Evolutionary conservation across 208 protist genomes (phyloP).

Genomic region (Crithidia expoeki): DNA sequence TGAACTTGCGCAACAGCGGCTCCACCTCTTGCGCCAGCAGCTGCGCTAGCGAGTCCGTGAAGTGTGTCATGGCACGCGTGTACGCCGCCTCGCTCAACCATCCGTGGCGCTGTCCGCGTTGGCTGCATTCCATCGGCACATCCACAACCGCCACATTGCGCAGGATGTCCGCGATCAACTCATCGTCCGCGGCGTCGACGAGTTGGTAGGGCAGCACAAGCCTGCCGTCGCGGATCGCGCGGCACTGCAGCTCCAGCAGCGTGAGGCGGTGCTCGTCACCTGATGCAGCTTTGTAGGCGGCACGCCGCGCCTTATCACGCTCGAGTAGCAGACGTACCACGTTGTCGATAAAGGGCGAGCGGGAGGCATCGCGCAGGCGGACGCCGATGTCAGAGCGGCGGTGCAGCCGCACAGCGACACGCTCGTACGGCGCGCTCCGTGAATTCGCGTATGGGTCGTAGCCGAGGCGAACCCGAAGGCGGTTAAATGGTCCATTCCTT

Average conservation of each 20-base stretch:
- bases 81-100: conserved; percentile 60
- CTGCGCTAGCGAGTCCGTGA: conserved; percentile 33
- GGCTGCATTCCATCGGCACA: conserved; percentile 31
- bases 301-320: conserved; percentile 14
- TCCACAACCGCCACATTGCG: background rate
- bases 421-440: conserved; percentile 49
- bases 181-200: conserved; percentile 55
- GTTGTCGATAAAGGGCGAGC: conserved; percentile 52
- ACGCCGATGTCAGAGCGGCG: conserved; percentile 69
- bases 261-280: conserved; percentile 33
- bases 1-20: conserved; percentile 44
- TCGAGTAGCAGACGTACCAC: conserved; percentile 46
- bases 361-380: conserved; percentile 67
- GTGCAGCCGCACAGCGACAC: conserved; percentile 51
- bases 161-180: conserved; percentile 40
- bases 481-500: conserved; percentile 75
- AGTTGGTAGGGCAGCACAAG: conserved; percentile 43
- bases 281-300: conserved; percentile 22
- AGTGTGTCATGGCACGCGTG: conserved; percentile 35
- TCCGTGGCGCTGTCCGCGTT: conserved; percentile 35
- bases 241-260: conserved; percentile 43
- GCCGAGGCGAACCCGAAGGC: conserved; percentile 73
- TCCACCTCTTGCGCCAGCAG: conserved; percentile 56
- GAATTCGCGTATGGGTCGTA: conserved; percentile 73
- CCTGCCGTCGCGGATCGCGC: conserved; percentile 31